Evolutionary conservation across 225 moss, liverwort and hornwort species (phyloP), one percentile per base, ranked within the genome.

Genomic region (Bryum argenteum): DNA sequence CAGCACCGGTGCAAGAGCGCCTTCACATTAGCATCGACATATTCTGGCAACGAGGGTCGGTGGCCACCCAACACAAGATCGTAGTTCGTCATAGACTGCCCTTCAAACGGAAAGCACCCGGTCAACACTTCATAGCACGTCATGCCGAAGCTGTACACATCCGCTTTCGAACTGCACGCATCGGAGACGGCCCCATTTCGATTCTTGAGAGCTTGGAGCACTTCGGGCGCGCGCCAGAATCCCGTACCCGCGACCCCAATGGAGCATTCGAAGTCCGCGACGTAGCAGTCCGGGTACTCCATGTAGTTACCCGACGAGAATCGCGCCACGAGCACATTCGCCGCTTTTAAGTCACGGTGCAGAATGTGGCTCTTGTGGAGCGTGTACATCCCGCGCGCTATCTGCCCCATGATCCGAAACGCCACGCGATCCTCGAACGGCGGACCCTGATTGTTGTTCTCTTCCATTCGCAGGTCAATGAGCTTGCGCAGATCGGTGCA

Each of bases 91-190:
- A 57, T 72, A 22, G 8, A 3, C 44, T 53, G 24, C 0, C 81
- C 85, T 67, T 85, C 81, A 4, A 86, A 86, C 1, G 86, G 86
- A 47, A 82, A 33, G 38, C 71, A 59, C 11, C 86, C 86, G 3
- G 86, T 86, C 11, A 86, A n/a, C 0, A 86, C 82, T 24, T 86
- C 86, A 10, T 40, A 86, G 52, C 80, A 82, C 40, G 69, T 44
- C 86, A 86, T 86, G 64, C 26, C 79, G 71, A 79, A 86, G 77
- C 86, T 82, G 65, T 80, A 86, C 9, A 80, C 75, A 26, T 86
- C 86, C 9, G 75, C 40, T 41, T 75, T 78, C 22, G 13, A 22
- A 8, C 73, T 54, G 60, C 82, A 79, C 3, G 75, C 75, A 5
- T 76, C 72, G 11, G 69, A 14, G 16, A 74, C 51, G 6, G 63